Percentiles rank a stretch among this genome's conserved stretches.
These are phyloP conservation scores for Dendrocalamus latiflorus DNA, from an alignment of 202 grass and related monocot species.

Conservation along the genomic window DNA sequence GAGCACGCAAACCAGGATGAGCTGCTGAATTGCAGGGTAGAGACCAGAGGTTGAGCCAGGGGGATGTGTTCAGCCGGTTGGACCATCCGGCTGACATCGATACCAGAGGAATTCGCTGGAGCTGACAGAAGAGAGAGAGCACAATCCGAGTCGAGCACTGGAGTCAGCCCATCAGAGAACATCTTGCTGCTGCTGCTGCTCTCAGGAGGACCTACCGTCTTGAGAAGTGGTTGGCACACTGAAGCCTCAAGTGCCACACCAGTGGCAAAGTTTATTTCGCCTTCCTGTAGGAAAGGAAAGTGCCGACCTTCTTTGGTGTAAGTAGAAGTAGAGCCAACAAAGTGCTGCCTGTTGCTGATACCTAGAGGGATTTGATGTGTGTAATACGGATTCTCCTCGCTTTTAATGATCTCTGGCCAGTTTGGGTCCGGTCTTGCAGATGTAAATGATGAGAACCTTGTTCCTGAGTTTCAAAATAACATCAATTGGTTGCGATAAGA, in stretches of 20 bases:
- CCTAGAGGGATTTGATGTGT: constrained; percentile 28
- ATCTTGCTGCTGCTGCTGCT: constrained; percentile 46
- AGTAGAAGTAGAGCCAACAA: constrained; percentile 20
- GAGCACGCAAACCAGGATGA: constrained; percentile 30
- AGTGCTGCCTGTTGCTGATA: constrained; percentile 31
- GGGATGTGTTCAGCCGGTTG: constrained; percentile 41
- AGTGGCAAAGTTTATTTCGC: constrained; percentile 39
- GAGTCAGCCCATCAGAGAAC: constrained; percentile 45
- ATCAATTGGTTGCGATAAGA: not conserved
- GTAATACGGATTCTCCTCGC: constrained; percentile 39
- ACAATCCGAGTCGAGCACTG: constrained; percentile 69
- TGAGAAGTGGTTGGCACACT: constrained; percentile 37
- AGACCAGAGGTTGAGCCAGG: constrained; percentile 48
- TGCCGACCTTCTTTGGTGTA: constrained; percentile 53
- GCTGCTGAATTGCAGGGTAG: constrained; percentile 53
- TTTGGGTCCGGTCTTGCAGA: constrained; percentile 43
- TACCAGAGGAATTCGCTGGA: constrained; percentile 46
- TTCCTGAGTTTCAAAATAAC: constrained; percentile 33
- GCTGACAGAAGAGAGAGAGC: constrained; percentile 99
- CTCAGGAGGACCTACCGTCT: constrained; percentile 22
- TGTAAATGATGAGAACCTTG: constrained; percentile 51
- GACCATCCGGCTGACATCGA: constrained; percentile 49
- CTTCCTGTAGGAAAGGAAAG: constrained; percentile 80
- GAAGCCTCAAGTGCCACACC: constrained; percentile 29
- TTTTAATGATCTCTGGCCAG: constrained; percentile 49